Evolutionary conservation across 257 asterid genomes (phyloP).

Genomic region (Solanum tacnaense): DNA sequence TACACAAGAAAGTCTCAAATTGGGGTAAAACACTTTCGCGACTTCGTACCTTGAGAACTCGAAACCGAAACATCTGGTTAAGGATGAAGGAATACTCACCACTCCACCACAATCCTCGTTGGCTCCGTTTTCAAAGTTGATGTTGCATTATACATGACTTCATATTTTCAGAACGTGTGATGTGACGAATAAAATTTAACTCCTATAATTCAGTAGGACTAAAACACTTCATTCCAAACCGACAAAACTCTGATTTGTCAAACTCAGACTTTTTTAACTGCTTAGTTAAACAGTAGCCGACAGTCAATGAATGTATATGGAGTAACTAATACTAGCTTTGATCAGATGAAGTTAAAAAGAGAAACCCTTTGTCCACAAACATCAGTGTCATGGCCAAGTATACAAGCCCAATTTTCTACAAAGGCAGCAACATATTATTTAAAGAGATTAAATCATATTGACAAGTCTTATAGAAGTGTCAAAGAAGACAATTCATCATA

Average conservation of each 20-base stretch:
- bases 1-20: too few relatives aligned
- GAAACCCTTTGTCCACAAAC: background rate
- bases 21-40: background rate
- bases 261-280: background rate
- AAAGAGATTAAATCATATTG: background rate
- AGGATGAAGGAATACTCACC: too few relatives aligned
- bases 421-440: background rate
- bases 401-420: background rate
- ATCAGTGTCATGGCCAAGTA: background rate
- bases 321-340: background rate
- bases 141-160: background rate
- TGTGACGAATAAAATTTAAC: background rate
- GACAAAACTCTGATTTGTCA: background rate
- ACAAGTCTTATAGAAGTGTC: background rate
- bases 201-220: background rate
- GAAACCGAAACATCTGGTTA: too few relatives aligned
- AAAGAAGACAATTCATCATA: background rate
- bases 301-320: background rate
- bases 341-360: background rate
- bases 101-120: too few relatives aligned
- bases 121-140: background rate
- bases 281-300: background rate
- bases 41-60: accelerated
- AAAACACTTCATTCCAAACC: background rate
- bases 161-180: background rate